Conservation (phyloP, 352 stramenopile genomes). For the Hyaloperonospora arabidopsidis region DNA sequence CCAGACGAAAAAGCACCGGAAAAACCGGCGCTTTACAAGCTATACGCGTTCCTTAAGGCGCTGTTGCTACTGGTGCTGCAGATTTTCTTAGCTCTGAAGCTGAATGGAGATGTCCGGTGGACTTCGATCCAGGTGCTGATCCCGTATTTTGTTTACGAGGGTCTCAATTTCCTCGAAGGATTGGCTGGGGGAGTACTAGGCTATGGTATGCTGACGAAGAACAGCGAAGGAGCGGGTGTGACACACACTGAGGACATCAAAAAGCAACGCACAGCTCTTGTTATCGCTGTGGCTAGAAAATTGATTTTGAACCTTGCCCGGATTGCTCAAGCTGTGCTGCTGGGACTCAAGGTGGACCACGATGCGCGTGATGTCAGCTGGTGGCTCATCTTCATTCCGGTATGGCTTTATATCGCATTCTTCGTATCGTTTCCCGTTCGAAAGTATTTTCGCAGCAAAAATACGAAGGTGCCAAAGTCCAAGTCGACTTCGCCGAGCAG, state of each 20-base stretch:
- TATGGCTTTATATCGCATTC: slow-evolving; percentile 70
- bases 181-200: slow-evolving; percentile 46
- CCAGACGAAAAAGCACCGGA: slow-evolving; percentile 49
- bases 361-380: slow-evolving; percentile 47
- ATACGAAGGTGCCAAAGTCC: slow-evolving; percentile 34
- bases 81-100: slow-evolving; percentile 75
- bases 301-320: slow-evolving; percentile 44
- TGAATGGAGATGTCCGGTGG: slow-evolving; percentile 66
- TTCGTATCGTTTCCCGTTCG: slow-evolving; percentile 46
- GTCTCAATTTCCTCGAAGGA: slow-evolving; percentile 60
- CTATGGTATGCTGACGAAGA: slow-evolving; percentile 65
- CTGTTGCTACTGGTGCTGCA: slow-evolving; percentile 69
- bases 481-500: slow-evolving; percentile 27
- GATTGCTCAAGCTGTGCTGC: slow-evolving; percentile 51
- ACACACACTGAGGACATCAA: slow-evolving; percentile 65
- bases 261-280: slow-evolving; percentile 39
- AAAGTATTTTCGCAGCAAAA: slow-evolving; percentile 42
- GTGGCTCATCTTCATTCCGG: slow-evolving; percentile 73
- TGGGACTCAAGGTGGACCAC: slow-evolving; percentile 65
- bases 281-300: slow-evolving; percentile 32
- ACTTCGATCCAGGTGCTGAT: slow-evolving; percentile 55
- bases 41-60: slow-evolving; percentile 79
- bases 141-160: slow-evolving; percentile 77
- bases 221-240: slow-evolving; percentile 64
- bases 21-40: slow-evolving; percentile 47